Percentiles rank a stretch among this genome's conserved stretches.
Conservation (phyloP, 1,284 basidiomycete species). For the Coriolopsis trogii region DNA sequence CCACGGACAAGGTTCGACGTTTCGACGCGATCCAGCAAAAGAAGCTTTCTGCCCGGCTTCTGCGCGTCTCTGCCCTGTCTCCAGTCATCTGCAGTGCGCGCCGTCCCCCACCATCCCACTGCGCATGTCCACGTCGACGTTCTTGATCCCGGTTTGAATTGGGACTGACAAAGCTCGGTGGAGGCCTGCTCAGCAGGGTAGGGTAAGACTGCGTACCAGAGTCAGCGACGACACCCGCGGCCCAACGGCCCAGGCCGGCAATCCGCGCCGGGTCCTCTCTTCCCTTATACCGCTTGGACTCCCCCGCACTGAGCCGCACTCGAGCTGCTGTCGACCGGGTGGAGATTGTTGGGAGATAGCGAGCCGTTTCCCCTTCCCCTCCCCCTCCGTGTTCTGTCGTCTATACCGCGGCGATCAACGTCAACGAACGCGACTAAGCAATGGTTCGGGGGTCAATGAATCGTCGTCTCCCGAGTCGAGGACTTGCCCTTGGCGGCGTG, state of each 20-base stretch:
- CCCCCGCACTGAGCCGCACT: background rate
- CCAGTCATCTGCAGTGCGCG: background rate
- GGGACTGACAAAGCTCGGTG: no score
- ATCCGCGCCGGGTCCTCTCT: background rate
- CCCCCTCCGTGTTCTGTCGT: no score
- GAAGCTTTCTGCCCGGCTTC: constrained; percentile 8
- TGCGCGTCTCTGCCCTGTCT: background rate
- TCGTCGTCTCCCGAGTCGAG: background rate
- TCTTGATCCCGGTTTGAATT: no score
- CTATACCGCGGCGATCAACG: constrained; percentile 20
- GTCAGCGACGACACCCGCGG: constrained; percentile 4
- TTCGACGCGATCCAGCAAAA: constrained; percentile 15
- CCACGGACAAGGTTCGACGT: constrained; percentile 4
- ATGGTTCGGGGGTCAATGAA: no score
- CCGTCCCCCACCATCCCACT: no score
- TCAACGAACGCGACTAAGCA: no score
- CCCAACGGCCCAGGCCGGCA: constrained; percentile 2
- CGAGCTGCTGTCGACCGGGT: constrained; percentile 5
- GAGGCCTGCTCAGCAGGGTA: no score
- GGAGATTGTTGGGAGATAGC: constrained; percentile 26
- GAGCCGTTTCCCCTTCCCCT: constrained; percentile 12
- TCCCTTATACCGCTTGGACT: background rate
- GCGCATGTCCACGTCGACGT: no score
- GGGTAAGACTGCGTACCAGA: no score
- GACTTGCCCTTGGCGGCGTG: background rate